These are phyloP conservation scores for Coleophoma eucalyptorum DNA, from an alignment of 2,329 filamentous ascomycete genomes.

Conservation along the genomic window DNA sequence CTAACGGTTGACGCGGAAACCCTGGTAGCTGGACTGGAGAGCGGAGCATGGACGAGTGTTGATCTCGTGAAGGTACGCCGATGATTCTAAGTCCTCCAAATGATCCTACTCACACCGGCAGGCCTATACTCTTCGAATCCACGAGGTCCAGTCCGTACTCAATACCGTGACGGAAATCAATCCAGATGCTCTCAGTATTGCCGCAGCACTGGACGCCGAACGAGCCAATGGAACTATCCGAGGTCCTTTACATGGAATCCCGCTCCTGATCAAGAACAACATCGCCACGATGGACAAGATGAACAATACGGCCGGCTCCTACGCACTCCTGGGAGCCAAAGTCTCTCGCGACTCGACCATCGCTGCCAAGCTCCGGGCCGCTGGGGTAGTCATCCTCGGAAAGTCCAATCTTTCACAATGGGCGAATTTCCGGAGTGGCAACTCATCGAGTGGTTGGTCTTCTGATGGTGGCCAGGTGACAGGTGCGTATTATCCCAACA, in stretches of 20 bases:
- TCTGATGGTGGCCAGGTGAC: slow-evolving; percentile 59
- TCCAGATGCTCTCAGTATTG: slow-evolving; percentile 26
- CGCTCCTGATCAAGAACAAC: slow-evolving; percentile 58
- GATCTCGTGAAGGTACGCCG: slow-evolving; percentile 49
- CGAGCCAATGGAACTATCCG: slow-evolving; percentile 18
- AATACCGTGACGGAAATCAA: slow-evolving; percentile 26
- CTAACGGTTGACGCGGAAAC: slow-evolving; percentile 49
- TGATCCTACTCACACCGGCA: slow-evolving; percentile 1
- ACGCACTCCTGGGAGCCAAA: slow-evolving; percentile 15
- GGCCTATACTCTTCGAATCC: slow-evolving; percentile 21
- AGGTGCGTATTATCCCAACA: slow-evolving; percentile 56
- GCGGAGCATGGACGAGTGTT: slow-evolving; percentile 49
- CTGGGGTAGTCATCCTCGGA: slow-evolving; percentile 20
- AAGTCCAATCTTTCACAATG: slow-evolving; percentile 48
- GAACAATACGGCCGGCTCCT: slow-evolving; percentile 37
- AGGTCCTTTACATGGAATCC: slow-evolving; percentile 50
- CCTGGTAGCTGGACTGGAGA: slow-evolving; percentile 42
- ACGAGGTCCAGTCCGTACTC: slow-evolving; percentile 18
- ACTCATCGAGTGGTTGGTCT: slow-evolving; percentile 60
- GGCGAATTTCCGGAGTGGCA: slow-evolving; percentile 53
- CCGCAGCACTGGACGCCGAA: slow-evolving; percentile 23
- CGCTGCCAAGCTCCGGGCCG: slow-evolving; percentile 16
- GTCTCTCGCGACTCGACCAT: slow-evolving; percentile 19
- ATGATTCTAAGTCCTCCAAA: slow-evolving; percentile 31
- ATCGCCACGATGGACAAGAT: slow-evolving; percentile 55